Base-by-base conservation (phyloP, 108 stramenopile species). In the Epipyxis sp. region DNA sequence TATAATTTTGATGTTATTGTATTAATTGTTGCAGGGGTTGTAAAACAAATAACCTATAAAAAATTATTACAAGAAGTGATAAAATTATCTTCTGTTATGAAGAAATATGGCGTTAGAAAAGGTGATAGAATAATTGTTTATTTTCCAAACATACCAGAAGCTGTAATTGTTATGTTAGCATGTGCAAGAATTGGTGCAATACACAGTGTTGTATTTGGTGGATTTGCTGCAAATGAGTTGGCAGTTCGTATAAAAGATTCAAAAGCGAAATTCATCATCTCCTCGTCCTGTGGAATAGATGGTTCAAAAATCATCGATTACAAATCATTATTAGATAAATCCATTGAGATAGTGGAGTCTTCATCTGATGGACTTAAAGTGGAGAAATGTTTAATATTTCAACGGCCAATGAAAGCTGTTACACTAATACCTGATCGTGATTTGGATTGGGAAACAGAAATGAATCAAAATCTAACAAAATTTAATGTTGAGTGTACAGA, bases 201-300 rank as follows among this genome's bases (percentile, higher is more conserved):
- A 30, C 93, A 93, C 76, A 84, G 82, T 41, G 93, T 93, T 30
- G 93, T 93, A 1, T 93, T 92, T 85, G 93, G 91, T 37, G 93
- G 91, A 20, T 93, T 93, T 79, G 90, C 93, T 25, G 69, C 90
- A 0, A 78, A 78, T 29, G 91, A 91, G 76, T 78, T 93, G 44
- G 85, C 90, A 2, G 76, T 69, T 59, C 77, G 93, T 27, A 91
- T 93, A 69, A 69, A 85, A 54, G 88, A 90, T 79, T 87, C 79
- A n/a, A 58, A 78, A 43, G 90, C 92, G 6, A 90, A 90, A 82
- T 85, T 89, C 40, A 79, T 93, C 50, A 76, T 93, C 46, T 69
- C 91, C 10, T 88, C 91, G 2, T 80, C 87, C 10, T 87, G 81
- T 67, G 90, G 90, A 2, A 65, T 91, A 46, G 87, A 89, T 37